Base-by-base conservation (phyloP, 345 rosid species). In the Brassica juncea region DNA sequence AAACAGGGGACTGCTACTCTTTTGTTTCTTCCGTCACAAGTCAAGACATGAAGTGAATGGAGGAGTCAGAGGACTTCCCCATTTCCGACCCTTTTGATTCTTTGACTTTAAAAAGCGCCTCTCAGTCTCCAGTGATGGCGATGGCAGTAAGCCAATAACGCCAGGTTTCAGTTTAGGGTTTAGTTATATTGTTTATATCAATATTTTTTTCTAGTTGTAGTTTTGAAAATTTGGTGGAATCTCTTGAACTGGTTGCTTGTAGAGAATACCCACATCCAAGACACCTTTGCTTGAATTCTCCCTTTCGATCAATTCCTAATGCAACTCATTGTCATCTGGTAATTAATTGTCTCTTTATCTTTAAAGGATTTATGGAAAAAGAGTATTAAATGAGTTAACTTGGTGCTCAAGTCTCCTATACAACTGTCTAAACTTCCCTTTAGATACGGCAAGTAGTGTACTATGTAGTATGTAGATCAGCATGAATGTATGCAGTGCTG, bases 251-350 rank as follows among this genome's bases (percentile, higher is more conserved):
- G 35, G 6, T 6, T 32, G 97, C 94, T 49, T 90, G 94, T 64
- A 87, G 97, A 82, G 97, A 91, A 64, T 91, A 85, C 54, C 93
- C 97, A 14, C 98, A 93, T 84, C 79, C 94, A 32, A 86, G 97
- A 75, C 85, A 89, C 83, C 79, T 86, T 0, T 91, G 98, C 30
- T 35, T 78, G 23, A 82, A 81, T 2, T 89, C 65, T 68, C 94
- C 94, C 2, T 93, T 91, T 80, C 86, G 76, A 6, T 59, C 78
- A 16, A 86, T 90, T 4, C 76, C 87, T 49, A 91, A 87, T 16
- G 82, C 82, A 77, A 82, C 7, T 8, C 74, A 80, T 6, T 92
- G 91, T 54, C 59, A 80, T 44, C 21, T 83, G 87, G 97, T 88
- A 54, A 16, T 54, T 54, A 54, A 23, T 54, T 1, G 57, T 14